Percentiles rank a stretch among this genome's conserved stretches.
Conservation (phyloP, 2,329 filamentous ascomycete genomes). For the Chrysosporium keratinophilum region DNA sequence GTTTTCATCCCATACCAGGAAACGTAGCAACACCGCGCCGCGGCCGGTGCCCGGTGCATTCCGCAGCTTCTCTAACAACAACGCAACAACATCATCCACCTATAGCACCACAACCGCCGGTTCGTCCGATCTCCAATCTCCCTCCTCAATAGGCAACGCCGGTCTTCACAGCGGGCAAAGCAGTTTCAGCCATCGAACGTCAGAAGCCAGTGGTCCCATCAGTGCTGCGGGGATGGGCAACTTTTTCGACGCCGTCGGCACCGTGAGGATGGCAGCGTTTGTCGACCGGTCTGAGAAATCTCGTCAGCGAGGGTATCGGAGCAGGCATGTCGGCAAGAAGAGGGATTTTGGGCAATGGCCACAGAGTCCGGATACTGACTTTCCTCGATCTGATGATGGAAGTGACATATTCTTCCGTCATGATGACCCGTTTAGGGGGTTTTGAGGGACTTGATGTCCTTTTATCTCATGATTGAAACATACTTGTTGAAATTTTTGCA, state of each 20-base stretch:
- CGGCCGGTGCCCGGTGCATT: slow-evolving; percentile 60
- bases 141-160: slow-evolving; percentile 20
- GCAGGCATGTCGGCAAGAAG: slow-evolving; percentile 20
- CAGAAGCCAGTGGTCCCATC: slow-evolving; percentile 41
- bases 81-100: slow-evolving; percentile 30
- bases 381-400: slow-evolving; percentile 27
- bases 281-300: slow-evolving; percentile 48
- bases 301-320: slow-evolving; percentile 21
- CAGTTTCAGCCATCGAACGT: slow-evolving; percentile 44
- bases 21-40: slow-evolving; percentile 80
- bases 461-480: background rate
- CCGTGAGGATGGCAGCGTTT: slow-evolving; percentile 94
- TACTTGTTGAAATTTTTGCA: background rate
- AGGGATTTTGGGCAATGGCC: slow-evolving; percentile 28
- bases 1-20: slow-evolving; percentile 59
- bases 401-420: slow-evolving; percentile 32
- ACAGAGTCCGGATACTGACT: slow-evolving; percentile 27
- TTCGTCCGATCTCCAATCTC: slow-evolving; percentile 50
- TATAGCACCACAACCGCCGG: slow-evolving; percentile 48
- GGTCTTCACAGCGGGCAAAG: slow-evolving; percentile 29
- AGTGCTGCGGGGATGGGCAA: slow-evolving; percentile 37
- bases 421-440: slow-evolving; percentile 40
- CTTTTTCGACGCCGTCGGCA: slow-evolving; percentile 83
- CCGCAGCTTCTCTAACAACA: slow-evolving; percentile 59
- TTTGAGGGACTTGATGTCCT: slow-evolving; percentile 24